Conservation (phyloP, 2,329 filamentous ascomycete species). For the Colletotrichum endophyticum region DNA sequence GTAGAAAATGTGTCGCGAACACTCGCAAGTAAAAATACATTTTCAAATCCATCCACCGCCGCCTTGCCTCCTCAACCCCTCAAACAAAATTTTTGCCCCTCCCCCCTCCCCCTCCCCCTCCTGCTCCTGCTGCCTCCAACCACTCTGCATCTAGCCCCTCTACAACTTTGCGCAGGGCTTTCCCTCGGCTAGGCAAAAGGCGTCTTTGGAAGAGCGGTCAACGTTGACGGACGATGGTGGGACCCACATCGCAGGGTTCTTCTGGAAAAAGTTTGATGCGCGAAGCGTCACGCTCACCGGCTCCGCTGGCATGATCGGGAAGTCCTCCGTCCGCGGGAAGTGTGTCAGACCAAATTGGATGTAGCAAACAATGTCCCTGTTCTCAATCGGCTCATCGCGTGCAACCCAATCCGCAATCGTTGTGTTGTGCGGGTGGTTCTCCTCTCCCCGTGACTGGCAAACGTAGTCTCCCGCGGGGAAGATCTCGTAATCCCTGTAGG, state of each 20-base stretch:
- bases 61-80: neutral
- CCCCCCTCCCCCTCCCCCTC: neutral
- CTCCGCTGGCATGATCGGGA: conserved; percentile 64
- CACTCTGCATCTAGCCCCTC: neutral
- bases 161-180: neutral
- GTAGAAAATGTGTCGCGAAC: neutral
- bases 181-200: neutral
- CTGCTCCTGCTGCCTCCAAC: neutral
- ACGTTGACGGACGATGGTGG: conserved; percentile 10
- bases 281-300: conserved; percentile 53
- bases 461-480: neutral
- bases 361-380: conserved; percentile 61
- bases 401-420: conserved; percentile 28
- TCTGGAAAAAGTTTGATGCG: conserved; percentile 57
- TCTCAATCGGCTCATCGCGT: conserved; percentile 52
- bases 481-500: neutral
- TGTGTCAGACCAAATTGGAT: conserved; percentile 62
- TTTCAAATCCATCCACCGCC: neutral
- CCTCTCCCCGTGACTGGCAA: neutral
- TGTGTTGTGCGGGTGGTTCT: conserved; percentile 50
- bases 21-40: neutral
- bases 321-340: conserved; percentile 59
- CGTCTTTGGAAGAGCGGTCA: neutral
- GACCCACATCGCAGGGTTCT: conserved; percentile 48
- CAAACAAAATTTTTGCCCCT: neutral